Percentiles rank a stretch among this genome's conserved stretches.
Evolutionary conservation across 106 monocot genomes (phyloP).

Genomic region (Dendrobium nobile): DNA sequence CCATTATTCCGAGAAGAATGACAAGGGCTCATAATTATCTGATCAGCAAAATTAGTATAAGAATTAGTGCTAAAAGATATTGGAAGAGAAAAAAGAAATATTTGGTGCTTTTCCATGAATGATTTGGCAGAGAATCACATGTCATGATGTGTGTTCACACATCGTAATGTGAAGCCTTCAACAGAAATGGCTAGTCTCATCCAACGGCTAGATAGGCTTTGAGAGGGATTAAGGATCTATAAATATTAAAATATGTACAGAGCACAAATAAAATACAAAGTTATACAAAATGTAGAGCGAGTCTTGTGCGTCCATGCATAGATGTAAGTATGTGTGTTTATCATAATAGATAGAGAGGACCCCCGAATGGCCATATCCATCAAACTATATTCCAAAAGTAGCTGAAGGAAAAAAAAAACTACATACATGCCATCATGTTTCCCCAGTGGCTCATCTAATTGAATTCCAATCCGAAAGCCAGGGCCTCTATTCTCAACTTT

Average conservation of each 20-base stretch:
- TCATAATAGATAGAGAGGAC: neutral
- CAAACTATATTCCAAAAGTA: neutral
- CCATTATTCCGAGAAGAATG: too few species aligned
- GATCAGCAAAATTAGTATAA: too few species aligned
- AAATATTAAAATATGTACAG: neutral
- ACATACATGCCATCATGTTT: constrained; percentile 94
- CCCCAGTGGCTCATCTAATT: constrained; percentile 95
- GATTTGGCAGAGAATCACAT: neutral
- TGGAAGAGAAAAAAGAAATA: too few species aligned
- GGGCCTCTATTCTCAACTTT: constrained; percentile 65
- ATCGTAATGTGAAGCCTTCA: neutral
- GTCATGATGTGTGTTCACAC: neutral
- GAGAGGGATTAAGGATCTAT: neutral
- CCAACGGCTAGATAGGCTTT: neutral
- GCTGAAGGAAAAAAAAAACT: neutral
- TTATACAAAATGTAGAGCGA: neutral
- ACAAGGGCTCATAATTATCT: too few species aligned
- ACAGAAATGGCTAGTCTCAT: neutral
- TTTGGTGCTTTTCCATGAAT: too few species aligned
- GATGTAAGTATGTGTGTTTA: neutral
- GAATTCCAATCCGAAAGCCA: constrained; percentile 92
- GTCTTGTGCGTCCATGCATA: neutral
- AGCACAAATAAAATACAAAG: neutral
- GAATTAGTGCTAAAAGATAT: too few species aligned
- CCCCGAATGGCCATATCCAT: neutral